Conservation (phyloP, 164 flowering plant species). For the Santalum album region DNA sequence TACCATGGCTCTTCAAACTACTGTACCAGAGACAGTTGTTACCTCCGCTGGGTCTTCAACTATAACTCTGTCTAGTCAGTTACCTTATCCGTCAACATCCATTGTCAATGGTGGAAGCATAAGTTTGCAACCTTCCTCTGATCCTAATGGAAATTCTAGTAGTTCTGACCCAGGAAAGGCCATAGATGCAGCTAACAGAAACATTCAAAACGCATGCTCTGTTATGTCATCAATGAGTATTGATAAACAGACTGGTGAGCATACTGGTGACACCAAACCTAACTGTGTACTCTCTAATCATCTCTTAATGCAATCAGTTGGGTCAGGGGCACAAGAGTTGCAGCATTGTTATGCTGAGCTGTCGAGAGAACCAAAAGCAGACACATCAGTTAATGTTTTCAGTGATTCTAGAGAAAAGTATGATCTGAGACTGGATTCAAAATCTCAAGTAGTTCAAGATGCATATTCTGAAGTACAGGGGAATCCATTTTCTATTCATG, state of each 20-base stretch:
- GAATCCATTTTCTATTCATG: conserved; percentile 34
- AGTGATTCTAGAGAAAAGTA: conserved; percentile 10
- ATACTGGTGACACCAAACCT: conserved; percentile 10
- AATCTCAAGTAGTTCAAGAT: conserved; percentile 9
- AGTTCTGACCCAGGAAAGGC: conserved; percentile 11
- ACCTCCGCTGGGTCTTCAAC: conserved; percentile 9
- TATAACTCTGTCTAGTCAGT: conserved; percentile 4
- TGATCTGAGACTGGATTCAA: conserved; percentile 19
- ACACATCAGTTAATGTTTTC: conserved; percentile 2
- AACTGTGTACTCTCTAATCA: conserved; percentile 14
- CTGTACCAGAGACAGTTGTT: conserved; percentile 10
- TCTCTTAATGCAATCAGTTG: conserved; percentile 9
- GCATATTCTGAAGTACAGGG: conserved; percentile 29
- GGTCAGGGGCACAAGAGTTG: conserved; percentile 8
- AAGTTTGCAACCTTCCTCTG: conserved; percentile 8
- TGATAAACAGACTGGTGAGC: conserved; percentile 12
- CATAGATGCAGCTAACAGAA: conserved; percentile 10
- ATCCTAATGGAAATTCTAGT: conserved; percentile 9
- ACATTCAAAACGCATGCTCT: conserved; percentile 19
- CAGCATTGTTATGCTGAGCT: conserved; percentile 14
- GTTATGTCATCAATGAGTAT: conserved; percentile 21
- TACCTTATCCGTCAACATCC: conserved; percentile 4
- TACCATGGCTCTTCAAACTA: conserved; percentile 11
- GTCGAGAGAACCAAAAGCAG: conserved; percentile 14
- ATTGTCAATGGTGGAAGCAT: conserved; percentile 13